A percentile compares a stretch with the other conserved stretches of the same genome.
Evolutionary conservation across 441 rosid genomes (phyloP).

Genomic region (Sinapis alba): DNA sequence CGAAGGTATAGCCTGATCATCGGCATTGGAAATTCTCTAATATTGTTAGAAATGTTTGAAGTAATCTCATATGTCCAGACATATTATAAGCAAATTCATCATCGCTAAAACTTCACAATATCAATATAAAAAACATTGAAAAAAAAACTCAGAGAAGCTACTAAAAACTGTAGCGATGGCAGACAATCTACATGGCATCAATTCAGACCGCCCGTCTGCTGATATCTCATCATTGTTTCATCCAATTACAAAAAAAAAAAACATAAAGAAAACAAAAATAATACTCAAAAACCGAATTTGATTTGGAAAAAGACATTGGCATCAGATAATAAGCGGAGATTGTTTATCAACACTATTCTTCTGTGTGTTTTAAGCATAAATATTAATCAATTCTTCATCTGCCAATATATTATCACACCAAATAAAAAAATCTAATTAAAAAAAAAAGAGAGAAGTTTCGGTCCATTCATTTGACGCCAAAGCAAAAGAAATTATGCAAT

Average conservation of each 20-base stretch:
- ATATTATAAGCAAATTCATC: constrained; percentile 35
- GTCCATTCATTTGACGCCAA: constrained; percentile 46
- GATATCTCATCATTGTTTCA: constrained; percentile 58
- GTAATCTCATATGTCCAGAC: constrained; percentile 42
- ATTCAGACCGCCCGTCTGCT: constrained; percentile 98
- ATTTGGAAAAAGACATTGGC: background rate
- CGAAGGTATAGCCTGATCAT: background rate
- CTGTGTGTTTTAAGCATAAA: constrained; percentile 42
- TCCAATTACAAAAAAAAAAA: background rate
- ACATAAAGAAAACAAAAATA: background rate
- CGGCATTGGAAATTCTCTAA: background rate
- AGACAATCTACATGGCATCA: constrained; percentile 95
- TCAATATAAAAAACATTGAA: background rate
- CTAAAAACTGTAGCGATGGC: constrained; percentile 34
- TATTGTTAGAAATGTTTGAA: too few relatives aligned
- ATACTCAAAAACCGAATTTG: background rate
- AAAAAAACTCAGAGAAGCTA: constrained; percentile 22
- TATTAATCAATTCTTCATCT: constrained; percentile 37
- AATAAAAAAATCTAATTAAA: background rate
- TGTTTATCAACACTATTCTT: constrained; percentile 35
- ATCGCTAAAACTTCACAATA: constrained; percentile 3
- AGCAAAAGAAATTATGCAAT: constrained; percentile 23
- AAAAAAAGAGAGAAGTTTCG: background rate
- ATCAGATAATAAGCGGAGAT: constrained; percentile 49
- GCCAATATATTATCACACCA: background rate